Evolutionary conservation across 208 protist species (phyloP).

Genomic region (Acanthamoeba sp.): DNA sequence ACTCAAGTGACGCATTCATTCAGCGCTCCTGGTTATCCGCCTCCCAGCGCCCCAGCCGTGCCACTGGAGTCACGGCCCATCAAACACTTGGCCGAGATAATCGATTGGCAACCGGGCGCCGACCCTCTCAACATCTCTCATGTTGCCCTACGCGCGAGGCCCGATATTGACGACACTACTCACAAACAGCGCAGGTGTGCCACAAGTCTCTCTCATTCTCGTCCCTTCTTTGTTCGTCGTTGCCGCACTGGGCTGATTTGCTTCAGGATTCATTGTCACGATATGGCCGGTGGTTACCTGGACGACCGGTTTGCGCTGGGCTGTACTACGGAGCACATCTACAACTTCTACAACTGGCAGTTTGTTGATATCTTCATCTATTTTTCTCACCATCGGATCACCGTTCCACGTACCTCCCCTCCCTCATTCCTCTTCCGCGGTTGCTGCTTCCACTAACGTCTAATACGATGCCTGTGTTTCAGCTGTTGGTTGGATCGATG

Average conservation of each 20-base stretch:
- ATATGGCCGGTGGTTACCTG: slow-evolving; percentile 75
- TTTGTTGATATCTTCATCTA: slow-evolving; percentile 92
- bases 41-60: neutral
- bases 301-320: slow-evolving; percentile 40
- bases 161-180: neutral
- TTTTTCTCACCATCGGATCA: slow-evolving; percentile 92
- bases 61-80: neutral
- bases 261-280: slow-evolving; percentile 71
- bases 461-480: neutral
- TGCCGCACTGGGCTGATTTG: neutral
- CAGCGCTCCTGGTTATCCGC: neutral
- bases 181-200: neutral
- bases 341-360: slow-evolving; percentile 91
- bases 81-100: slow-evolving; percentile 4
- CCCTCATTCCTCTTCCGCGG: neutral
- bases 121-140: slow-evolving; percentile 22
- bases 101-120: slow-evolving; percentile 32
- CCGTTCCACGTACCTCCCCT: slow-evolving; percentile 86
- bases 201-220: neutral
- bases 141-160: neutral
- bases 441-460: neutral
- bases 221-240: neutral
- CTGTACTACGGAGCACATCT: slow-evolving; percentile 73
- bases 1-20: neutral
- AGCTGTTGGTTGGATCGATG: slow-evolving; percentile 91